phyloP scores from a whole-genome alignment of 345 rosid genomes.

The Acer negundo region DNA sequence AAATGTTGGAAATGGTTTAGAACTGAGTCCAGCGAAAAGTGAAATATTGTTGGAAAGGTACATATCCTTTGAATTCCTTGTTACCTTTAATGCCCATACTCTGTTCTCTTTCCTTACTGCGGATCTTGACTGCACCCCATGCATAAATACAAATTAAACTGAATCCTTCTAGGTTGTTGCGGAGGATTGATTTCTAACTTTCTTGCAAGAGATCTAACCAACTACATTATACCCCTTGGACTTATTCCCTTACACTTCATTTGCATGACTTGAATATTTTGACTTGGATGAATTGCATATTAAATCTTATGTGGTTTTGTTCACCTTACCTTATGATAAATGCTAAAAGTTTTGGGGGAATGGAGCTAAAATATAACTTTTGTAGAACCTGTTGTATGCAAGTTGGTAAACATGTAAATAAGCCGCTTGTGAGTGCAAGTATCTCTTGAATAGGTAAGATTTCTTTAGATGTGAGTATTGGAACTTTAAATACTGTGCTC shows the following conservation, averaged over 20 bases:
- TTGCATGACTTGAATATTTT: conserved; percentile 12
- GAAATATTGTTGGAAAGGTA: conserved; percentile 40
- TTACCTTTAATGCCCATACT: neutral
- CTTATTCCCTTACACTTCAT: neutral
- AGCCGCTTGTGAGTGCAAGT: neutral
- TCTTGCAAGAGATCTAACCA: neutral
- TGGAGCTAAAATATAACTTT: neutral
- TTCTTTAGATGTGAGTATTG: neutral
- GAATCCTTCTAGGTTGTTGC: neutral
- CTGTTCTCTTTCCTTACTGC: neutral
- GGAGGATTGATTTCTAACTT: neutral
- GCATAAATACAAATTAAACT: neutral
- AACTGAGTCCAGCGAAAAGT: conserved; percentile 30
- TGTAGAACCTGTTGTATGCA: neutral
- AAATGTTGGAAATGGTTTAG: conserved; percentile 32
- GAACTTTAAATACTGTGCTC: neutral
- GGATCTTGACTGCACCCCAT: neutral
- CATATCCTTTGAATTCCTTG: conserved; percentile 1
- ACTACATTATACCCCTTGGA: neutral
- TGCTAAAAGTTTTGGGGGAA: neutral
- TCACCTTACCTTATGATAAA: neutral
- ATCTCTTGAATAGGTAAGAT: neutral
- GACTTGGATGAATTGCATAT: neutral
- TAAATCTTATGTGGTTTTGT: neutral
- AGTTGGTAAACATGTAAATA: neutral